Evolutionary conservation across 352 stramenopile species (phyloP), one percentile per base, ranked within the genome.

Genomic region (Pythium chondricola): DNA sequence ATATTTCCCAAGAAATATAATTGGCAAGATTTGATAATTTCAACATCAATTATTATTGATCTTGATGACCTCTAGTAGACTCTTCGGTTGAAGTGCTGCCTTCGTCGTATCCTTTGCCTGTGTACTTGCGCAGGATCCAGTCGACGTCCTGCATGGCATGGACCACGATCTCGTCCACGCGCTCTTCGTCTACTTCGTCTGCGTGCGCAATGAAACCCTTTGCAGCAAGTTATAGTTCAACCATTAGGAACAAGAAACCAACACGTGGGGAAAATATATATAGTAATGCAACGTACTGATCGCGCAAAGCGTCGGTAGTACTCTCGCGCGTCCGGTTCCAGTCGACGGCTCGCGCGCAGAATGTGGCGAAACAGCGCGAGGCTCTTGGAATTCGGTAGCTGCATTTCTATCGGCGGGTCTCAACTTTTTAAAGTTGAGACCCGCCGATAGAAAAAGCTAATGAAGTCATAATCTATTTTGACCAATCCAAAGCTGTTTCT

Each of bases 41-140:
- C n/a, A n/a, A n/a, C n/a, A n/a, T n/a, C n/a, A n/a, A n/a, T n/a
- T n/a, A n/a, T n/a, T n/a, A n/a, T n/a, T n/a, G n/a, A n/a, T n/a
- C n/a, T n/a, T n/a, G n/a, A n/a, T n/a, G n/a, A n/a, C n/a, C n/a
- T n/a, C n/a, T n/a, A n/a, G n/a, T n/a, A n/a, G n/a, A n/a, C n/a
- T n/a, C n/a, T n/a, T n/a, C n/a, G n/a, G n/a, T n/a, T n/a, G n/a
- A n/a, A n/a, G n/a, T n/a, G n/a, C n/a, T n/a, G n/a, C n/a, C n/a
- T n/a, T 52, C 31, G 21, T 47, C 27, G 36, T 63, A 42, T 11
- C 46, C 54, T 8, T 43, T 25, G 26, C 53, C 62, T 1, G 46
- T 67, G 63, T 75, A 61, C 48, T 79, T 74, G 38, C 46, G 54
- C 17, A 74, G 51, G 43, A 75, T 68, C 59, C 69, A 80, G 50